These are phyloP conservation scores for Cutaneotrichosporon cyanovorans DNA, from an alignment of 1,284 basidiomycete species.

Conservation along the genomic window DNA sequence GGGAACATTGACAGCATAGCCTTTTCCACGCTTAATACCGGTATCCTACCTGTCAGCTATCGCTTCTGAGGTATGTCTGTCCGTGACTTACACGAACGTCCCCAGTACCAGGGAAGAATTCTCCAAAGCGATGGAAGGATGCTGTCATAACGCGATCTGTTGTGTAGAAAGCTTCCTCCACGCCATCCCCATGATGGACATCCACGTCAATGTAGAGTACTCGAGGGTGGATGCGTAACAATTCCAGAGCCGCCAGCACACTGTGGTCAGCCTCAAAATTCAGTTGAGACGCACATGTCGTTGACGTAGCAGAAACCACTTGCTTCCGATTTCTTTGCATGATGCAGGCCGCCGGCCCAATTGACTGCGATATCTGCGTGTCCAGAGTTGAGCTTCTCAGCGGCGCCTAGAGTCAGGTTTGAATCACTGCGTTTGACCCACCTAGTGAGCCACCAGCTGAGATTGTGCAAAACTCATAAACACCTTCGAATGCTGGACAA, in stretches of 20 bases:
- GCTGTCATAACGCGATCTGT: slow-evolving; percentile 95
- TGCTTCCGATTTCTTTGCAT: slow-evolving; percentile 95
- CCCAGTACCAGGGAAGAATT: slow-evolving; percentile 94
- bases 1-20: slow-evolving; percentile 90
- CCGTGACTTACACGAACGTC: slow-evolving; percentile 53
- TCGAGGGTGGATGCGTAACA: slow-evolving; percentile 65
- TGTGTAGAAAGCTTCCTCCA: slow-evolving; percentile 97
- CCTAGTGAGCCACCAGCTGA: slow-evolving; percentile 88
- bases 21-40: slow-evolving; percentile 76
- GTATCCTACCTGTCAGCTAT: slow-evolving; percentile 53
- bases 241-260: slow-evolving; percentile 80
- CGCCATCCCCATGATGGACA: slow-evolving; percentile 96
- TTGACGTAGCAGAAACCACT: slow-evolving; percentile 97
- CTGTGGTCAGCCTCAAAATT: slow-evolving; percentile 47
- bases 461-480: slow-evolving; percentile 96
- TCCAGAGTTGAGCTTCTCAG: slow-evolving; percentile 71
- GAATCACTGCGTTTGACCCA: slow-evolving; percentile 11
- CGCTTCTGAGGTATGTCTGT: no score
- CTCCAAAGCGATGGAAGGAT: slow-evolving; percentile 93
- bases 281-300: slow-evolving; percentile 51
- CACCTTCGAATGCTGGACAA: slow-evolving; percentile 90
- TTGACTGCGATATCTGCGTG: slow-evolving; percentile 89
- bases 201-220: slow-evolving; percentile 98
- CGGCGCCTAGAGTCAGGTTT: slow-evolving; percentile 53
- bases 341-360: slow-evolving; percentile 96